Evolutionary conservation across 2,329 filamentous ascomycete species (phyloP).

Genomic region (Helotiales sp.): DNA sequence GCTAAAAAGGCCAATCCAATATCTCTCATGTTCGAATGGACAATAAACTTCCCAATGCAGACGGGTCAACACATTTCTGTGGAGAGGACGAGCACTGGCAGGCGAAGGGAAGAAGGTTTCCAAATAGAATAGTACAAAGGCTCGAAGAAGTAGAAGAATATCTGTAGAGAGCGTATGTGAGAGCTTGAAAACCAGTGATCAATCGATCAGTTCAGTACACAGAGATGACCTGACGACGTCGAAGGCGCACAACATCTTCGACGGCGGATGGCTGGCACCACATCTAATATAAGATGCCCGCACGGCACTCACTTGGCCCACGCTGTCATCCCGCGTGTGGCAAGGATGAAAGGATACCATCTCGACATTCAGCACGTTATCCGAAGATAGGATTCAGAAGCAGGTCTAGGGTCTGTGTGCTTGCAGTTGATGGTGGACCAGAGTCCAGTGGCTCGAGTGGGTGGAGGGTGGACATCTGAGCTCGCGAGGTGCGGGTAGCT

Average conservation of each 20-base stretch:
- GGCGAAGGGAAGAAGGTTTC: conserved; percentile 8
- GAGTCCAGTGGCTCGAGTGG: too few species aligned
- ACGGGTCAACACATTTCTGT: conserved; percentile 37
- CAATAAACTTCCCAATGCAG: conserved; percentile 17
- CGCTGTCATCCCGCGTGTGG: conserved; percentile 30
- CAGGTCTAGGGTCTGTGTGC: conserved; percentile 29
- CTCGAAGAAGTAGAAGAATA: conserved; percentile 31
- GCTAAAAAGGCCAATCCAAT: conserved; percentile 23
- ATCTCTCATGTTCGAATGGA: conserved; percentile 31
- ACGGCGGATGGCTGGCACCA: conserved; percentile 29
- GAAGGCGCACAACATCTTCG: conserved; percentile 30
- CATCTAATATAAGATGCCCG: conserved; percentile 33
- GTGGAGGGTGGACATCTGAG: conserved; percentile 4
- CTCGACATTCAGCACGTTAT: conserved; percentile 18
- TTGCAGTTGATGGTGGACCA: conserved; percentile 12
- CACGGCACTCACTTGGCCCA: conserved; percentile 25
- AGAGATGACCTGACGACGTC: conserved; percentile 28
- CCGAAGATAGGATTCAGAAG: conserved; percentile 26
- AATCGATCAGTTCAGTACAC: conserved; percentile 34
- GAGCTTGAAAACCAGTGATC: conserved; percentile 33
- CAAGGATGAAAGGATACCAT: conserved; percentile 24
- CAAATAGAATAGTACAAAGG: conserved; percentile 28
- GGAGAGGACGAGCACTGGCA: conserved; percentile 21
- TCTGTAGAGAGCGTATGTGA: conserved; percentile 15
- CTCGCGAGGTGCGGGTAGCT: conserved; percentile 20